Evolutionary conservation across 139 green algal species (phyloP), one percentile per base, ranked within the genome.

Genomic region (Zygnema cylindricum): DNA sequence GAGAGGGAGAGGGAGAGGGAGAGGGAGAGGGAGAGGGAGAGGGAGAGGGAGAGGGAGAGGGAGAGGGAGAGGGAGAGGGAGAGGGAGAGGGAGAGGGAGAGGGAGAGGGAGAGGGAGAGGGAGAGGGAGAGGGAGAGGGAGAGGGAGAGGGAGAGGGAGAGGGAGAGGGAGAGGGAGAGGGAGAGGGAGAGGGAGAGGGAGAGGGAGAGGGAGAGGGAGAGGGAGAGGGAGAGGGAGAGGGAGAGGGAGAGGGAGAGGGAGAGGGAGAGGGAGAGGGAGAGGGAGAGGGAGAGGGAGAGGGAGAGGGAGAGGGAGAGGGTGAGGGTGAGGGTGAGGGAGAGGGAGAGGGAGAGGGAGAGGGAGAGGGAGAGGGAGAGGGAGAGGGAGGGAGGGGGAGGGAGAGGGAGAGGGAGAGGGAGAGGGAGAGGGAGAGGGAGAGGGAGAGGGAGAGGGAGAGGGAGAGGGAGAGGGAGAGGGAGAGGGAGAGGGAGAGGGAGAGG

Each of bases 21-120:
- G 30, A 33, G 32, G 75, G 75, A 30, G 30, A 69, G 32, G 75
- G 75, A 82, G 75, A 33, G 32, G 30, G 75, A 82, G 75, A 33
- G 25, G 32, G 75, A 81, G 75, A n/a, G 75, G 25, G 75, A 33
- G 30, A 33, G 75, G 30, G 75, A 30, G n/a, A 82, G 75, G 75
- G 32, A 30, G 75, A 82, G 75, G 75, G 32, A 25, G n/a, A 69
- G 32, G n/a, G 25, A 25, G n/a, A 30, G n/a, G n/a, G 32, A 30
- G 75, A 79, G n/a, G 75, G 32, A 25, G 75, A 33, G 30, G 75
- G 32, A 33, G 32, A 69, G 75, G 75, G 30, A 33, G 75, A 82
- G 75, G 25, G 32, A 33, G 25, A 30, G 32, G 25, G 75, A 30
- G 25, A 33, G 32, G 25, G 32, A 30, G 75, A 69, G 73, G n/a